These are phyloP conservation scores for Talaromyces amestolkiae DNA, from an alignment of 2,329 filamentous ascomycete genomes.

Conservation along the genomic window DNA sequence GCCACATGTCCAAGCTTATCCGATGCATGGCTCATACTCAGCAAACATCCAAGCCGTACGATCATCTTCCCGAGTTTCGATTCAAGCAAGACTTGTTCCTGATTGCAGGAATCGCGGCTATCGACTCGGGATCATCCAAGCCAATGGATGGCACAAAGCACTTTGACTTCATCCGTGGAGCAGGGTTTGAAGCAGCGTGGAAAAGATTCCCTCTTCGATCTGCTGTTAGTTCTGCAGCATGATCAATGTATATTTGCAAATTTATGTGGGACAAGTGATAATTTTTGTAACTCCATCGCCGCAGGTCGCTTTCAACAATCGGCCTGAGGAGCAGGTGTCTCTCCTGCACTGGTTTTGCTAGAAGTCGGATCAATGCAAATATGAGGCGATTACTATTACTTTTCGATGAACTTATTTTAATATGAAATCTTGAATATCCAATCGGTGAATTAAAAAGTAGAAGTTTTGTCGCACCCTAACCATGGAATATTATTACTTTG, in stretches of 20 bases:
- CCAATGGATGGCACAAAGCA: conserved; percentile 8
- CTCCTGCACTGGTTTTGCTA: background rate
- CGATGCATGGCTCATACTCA: background rate
- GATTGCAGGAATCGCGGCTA: background rate
- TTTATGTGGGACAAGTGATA: background rate
- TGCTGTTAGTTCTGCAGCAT: background rate
- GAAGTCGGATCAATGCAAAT: background rate
- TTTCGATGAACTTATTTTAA: background rate
- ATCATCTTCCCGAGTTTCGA: background rate
- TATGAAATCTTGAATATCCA: background rate
- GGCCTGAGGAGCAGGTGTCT: background rate
- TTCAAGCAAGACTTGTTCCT: conserved; percentile 14
- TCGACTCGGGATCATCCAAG: background rate
- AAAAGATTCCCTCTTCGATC: background rate
- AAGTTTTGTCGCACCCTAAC: too few species aligned
- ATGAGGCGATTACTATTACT: background rate
- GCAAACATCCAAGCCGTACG: conserved; percentile 3
- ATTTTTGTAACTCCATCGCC: background rate
- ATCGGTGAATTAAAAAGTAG: background rate
- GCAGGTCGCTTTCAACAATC: background rate
- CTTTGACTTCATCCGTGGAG: conserved; percentile 11
- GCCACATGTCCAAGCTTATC: conserved; percentile 16
- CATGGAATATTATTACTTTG: background rate
- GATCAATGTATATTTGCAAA: background rate
- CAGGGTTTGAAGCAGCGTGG: background rate